Evolutionary conservation across 306 rosid species (phyloP).

Genomic region (Oxytropis ochrocephala): DNA sequence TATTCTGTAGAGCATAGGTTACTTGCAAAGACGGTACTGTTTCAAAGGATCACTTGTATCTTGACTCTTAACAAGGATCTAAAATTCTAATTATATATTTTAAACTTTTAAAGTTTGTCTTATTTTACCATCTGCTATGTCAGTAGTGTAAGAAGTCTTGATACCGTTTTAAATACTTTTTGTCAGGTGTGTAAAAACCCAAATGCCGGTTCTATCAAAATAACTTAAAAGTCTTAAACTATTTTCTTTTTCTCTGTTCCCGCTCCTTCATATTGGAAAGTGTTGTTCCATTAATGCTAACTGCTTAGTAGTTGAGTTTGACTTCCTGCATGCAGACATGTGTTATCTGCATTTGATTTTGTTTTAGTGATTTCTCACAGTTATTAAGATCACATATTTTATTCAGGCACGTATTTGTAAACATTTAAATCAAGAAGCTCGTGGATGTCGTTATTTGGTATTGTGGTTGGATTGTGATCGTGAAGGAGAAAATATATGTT

Average conservation of each 20-base stretch:
- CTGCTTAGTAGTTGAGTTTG: neutral
- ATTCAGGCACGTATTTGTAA: conserved; percentile 77
- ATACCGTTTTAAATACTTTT: neutral
- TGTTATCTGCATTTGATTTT: conserved; percentile 14
- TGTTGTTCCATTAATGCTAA: conserved; percentile 5
- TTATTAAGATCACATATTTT: conserved; percentile 26
- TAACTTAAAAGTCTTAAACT: neutral
- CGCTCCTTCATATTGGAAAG: neutral
- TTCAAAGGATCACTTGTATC: neutral
- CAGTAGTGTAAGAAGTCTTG: neutral
- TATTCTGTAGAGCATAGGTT: neutral
- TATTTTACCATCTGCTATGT: neutral
- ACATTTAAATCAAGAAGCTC: conserved; percentile 91
- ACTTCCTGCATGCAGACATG: neutral
- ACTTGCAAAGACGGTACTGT: neutral
- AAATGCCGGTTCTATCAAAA: neutral
- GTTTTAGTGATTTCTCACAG: conserved; percentile 1
- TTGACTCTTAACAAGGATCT: neutral
- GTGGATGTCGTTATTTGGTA: conserved; percentile 74
- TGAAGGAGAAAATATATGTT: conserved; percentile 96
- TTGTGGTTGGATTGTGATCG: conserved; percentile 98
- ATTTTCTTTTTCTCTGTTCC: neutral
- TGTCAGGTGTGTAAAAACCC: neutral
- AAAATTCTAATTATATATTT: neutral
- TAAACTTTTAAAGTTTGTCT: neutral